phyloP scores from a whole-genome alignment of 1,139 yeast species.

The Candida sp. region DNA sequence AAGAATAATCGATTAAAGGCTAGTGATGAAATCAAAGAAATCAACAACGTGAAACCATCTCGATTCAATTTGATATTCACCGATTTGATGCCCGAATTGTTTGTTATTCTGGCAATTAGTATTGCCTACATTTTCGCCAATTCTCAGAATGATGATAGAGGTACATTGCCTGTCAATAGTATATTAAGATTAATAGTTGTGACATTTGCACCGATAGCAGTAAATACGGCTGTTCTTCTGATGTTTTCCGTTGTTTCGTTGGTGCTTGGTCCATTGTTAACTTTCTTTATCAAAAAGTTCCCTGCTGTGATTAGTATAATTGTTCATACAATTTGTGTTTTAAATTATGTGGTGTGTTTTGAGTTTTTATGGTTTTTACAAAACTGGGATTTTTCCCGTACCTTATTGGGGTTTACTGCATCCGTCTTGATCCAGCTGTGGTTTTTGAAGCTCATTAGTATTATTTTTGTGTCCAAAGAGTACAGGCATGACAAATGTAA shows the following conservation, averaged over 20 bases:
- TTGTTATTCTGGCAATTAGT: constrained; percentile 23
- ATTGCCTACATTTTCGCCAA: constrained; percentile 45
- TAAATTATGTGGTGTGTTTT: constrained; percentile 43
- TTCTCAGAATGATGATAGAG: constrained; percentile 35
- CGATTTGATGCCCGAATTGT: constrained; percentile 26
- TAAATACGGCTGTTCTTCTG: constrained; percentile 38
- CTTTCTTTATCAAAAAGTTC: constrained; percentile 30
- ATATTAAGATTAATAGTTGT: constrained; percentile 39
- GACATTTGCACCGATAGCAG: constrained; percentile 44
- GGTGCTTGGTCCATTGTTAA: constrained; percentile 43
- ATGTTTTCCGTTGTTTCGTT: constrained; percentile 38
- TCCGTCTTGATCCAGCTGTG: constrained; percentile 41
- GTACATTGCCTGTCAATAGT: constrained; percentile 25
- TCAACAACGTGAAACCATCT: constrained; percentile 39
- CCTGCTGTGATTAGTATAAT: constrained; percentile 43
- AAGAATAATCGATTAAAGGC: constrained; percentile 24
- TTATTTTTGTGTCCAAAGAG: constrained; percentile 46
- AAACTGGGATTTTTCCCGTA: constrained; percentile 47
- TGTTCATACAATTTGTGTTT: constrained; percentile 41
- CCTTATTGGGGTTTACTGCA: constrained; percentile 48
- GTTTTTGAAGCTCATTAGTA: constrained; percentile 36
- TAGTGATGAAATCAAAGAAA: constrained; percentile 19
- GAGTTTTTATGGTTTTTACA: constrained; percentile 51
- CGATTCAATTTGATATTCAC: constrained; percentile 29
- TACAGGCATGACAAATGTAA: constrained; percentile 48